Evolutionary conservation across 139 green algal species (phyloP).

Genomic region (Micractinium conductrix): DNA sequence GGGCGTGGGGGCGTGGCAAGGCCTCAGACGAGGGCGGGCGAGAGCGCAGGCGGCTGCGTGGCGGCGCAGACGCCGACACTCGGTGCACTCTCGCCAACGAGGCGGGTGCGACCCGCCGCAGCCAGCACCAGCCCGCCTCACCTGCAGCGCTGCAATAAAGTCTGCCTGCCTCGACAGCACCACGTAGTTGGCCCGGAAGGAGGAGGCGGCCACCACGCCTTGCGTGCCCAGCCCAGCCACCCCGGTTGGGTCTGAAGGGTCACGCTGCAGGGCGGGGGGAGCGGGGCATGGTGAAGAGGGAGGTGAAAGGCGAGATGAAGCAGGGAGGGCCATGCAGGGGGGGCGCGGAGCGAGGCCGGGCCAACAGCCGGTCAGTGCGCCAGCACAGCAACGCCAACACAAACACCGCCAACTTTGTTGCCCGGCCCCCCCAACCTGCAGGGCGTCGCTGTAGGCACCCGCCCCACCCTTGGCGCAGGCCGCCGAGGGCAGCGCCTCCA

Average conservation of each 20-base stretch:
- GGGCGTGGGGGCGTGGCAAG: neutral
- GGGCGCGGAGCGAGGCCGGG: too few relatives aligned
- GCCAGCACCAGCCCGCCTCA: neutral
- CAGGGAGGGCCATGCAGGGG: too few relatives aligned
- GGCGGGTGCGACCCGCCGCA: neutral
- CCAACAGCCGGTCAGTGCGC: too few relatives aligned
- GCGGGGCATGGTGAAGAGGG: neutral
- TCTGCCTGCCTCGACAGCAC: constrained; percentile 80
- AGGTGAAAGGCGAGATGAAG: too few relatives aligned
- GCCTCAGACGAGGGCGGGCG: neutral
- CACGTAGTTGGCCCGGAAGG: constrained; percentile 88
- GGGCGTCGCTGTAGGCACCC: constrained; percentile 76
- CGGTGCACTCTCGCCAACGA: neutral
- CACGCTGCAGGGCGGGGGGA: constrained; percentile 11
- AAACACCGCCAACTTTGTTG: too few relatives aligned
- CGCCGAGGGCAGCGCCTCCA: constrained; percentile 70
- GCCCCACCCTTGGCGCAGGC: constrained; percentile 85
- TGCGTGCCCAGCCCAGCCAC: constrained; percentile 45
- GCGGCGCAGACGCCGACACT: too few relatives aligned
- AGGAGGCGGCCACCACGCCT: constrained; percentile 67
- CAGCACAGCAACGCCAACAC: too few relatives aligned
- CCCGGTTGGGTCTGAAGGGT: constrained; percentile 36
- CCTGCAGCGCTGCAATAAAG: constrained; percentile 83
- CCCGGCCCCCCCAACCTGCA: too few relatives aligned
- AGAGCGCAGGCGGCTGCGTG: neutral